Base-by-base conservation (phyloP, 306 rosid genomes). In the Biancaea sappan region DNA sequence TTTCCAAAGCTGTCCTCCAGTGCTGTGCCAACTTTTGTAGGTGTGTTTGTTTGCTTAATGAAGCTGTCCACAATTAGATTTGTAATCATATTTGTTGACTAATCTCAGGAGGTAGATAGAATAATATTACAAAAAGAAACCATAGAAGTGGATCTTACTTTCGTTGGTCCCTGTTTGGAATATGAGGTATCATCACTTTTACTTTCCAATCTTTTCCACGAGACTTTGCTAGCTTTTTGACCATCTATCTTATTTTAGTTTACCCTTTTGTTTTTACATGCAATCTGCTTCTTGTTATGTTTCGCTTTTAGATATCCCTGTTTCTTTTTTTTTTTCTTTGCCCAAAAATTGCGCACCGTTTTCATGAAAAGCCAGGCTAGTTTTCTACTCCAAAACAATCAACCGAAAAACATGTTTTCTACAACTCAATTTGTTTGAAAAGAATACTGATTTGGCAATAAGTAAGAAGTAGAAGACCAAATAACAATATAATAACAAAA, bases 41-140 rank as follows among this genome's bases (percentile, higher is more conserved):
- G 77, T 37, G 50, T 65, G 66, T 77, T 37, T 78, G 76, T 71
- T 74, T 75, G 69, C 40, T 53, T 24, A 85, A 40, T 40, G 8
- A 40, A 74, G 80, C 89, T 91, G 97, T 87, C 81, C 26, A 66
- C 92, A 75, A 77, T 83, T 70, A 81, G 71, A 71, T 77, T 38
- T 69, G 88, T 82, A 85, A 87, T 89, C 87, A 91, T 89, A 68
- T 62, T 75, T 87, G 94, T 89, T 91, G 94, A 91, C 94, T 84
- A 85, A 80, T 72, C 63, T 61, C 74, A 35, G 73, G 22, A 65
- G 78, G 74, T 71, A 56, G 54, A 82, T 77, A 77, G 52, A 74
- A 83, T n/a, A n/a, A n/a, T n/a, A n/a, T n/a, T n/a, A n/a, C n/a
- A n/a, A n/a, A n/a, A n/a, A n/a, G n/a, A 78, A 77, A 74, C 74